Conservation (phyloP, 495 filamentous ascomycete species). For the Penicillium verhagenii region DNA sequence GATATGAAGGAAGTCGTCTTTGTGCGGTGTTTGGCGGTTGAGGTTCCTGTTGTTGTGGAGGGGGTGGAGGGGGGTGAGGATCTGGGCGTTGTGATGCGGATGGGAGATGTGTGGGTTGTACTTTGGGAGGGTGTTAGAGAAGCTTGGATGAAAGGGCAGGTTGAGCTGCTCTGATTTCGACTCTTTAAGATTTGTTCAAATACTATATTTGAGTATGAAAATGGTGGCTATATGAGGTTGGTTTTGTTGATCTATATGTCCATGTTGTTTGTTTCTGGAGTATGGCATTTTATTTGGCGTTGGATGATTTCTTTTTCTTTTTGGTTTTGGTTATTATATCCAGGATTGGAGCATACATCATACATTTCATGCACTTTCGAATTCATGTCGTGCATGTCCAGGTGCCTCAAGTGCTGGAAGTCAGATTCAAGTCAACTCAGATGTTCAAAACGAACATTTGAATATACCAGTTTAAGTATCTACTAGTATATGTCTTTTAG, state of each 20-base stretch:
- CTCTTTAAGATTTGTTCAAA: too few relatives aligned
- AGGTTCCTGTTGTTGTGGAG: constrained; percentile 53
- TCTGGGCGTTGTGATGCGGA: constrained; percentile 59
- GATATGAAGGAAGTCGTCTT: constrained; percentile 83
- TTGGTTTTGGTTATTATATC: neutral
- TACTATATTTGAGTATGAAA: too few relatives aligned
- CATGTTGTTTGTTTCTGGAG: neutral
- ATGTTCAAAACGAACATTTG: too few relatives aligned
- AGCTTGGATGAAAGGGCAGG: constrained; percentile 67
- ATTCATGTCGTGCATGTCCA: too few relatives aligned
- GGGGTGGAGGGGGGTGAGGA: constrained; percentile 54
- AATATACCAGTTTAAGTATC: too few relatives aligned
- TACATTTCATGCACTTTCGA: neutral
- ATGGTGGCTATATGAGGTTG: too few relatives aligned
- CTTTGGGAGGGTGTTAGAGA: constrained; percentile 80
- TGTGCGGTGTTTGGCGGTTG: constrained; percentile 64
- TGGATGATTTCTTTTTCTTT: constrained; percentile 8
- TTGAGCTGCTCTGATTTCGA: constrained; percentile 73
- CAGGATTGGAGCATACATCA: constrained; percentile 1
- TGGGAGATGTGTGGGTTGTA: constrained; percentile 83
- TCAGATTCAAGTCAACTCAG: too few relatives aligned
- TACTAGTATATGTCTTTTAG: too few relatives aligned
- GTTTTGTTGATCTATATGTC: neutral
- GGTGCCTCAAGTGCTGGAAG: too few relatives aligned
- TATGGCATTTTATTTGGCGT: constrained; percentile 13